Conservation (phyloP, 2,329 filamentous ascomycete species). For the Aspergillus tanneri region DNA sequence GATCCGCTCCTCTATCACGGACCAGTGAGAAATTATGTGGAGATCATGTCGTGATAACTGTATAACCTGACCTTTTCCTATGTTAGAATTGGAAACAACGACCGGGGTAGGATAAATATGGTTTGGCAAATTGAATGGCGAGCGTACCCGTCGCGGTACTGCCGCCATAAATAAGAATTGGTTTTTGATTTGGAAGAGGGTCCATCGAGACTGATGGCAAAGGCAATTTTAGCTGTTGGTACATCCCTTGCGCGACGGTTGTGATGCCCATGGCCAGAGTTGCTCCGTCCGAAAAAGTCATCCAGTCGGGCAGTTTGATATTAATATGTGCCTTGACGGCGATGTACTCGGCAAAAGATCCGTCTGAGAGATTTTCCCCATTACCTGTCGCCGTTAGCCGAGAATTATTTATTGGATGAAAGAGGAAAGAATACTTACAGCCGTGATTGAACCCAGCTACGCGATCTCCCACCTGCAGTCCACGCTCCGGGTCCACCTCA, state of each 20-base stretch:
- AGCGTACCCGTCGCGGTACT: slow-evolving; percentile 1
- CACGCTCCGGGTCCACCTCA: background rate
- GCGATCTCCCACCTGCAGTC: slow-evolving; percentile 32
- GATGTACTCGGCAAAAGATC: slow-evolving; percentile 41
- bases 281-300: slow-evolving; percentile 34
- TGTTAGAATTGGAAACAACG: background rate
- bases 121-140: slow-evolving; percentile 9
- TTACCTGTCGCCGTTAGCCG: no score
- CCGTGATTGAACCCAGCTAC: slow-evolving; percentile 38
- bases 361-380: slow-evolving; percentile 24
- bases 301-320: slow-evolving; percentile 31
- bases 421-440: no score
- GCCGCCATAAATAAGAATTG: slow-evolving; percentile 9
- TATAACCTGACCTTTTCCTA: background rate
- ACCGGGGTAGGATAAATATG: background rate
- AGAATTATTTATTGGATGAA: no score
- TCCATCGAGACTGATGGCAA: background rate
- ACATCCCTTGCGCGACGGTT: slow-evolving; percentile 14
- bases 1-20: no score
- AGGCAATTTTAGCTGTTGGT: background rate
- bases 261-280: slow-evolving; percentile 31
- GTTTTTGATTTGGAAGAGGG: background rate
- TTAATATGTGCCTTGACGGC: slow-evolving; percentile 28
- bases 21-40: no score
- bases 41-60: slow-evolving; percentile 1